Evolutionary conservation across 2,329 filamentous ascomycete genomes (phyloP), one percentile per base, ranked within the genome.

Genomic region (Aspergillus pseudoviridinutans): DNA sequence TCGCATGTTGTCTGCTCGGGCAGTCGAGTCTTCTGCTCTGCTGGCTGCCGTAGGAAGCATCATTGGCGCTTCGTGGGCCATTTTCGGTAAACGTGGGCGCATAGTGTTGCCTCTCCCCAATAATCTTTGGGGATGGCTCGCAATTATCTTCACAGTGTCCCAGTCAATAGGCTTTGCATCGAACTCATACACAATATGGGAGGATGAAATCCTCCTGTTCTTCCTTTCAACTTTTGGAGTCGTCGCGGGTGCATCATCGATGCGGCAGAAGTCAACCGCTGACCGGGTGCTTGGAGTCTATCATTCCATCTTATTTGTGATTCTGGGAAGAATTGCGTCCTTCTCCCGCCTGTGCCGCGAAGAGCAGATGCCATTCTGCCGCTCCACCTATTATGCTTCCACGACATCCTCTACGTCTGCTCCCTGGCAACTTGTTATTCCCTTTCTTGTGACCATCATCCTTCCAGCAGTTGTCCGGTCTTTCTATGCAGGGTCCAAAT

Each of bases 121-220:
- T n/a, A 89, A 85, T 0, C 77, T 92, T 54, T 99, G 93, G 92
- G 89, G 91, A n/a, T 93, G 90, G 87, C 79, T 96, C 58, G 87
- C 91, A 5, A 79, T 91, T 27, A 72, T 92, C 14, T 91, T 96
- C 64, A 92, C 92, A 0, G 73, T 92, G n/a, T 86, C 89, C 60
- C 91, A 96, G 69, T 95, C 92, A n/a, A 79, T 90, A 53, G 93
- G 94, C 7, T 99, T 97, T 72, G 93, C 93, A 0, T 94, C 94
- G 3, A 99, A 99, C 76, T 99, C 94, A 0, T 99, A 92, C 76
- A 97, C 93, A 0, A 96, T 99, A 64, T 99, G 94, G 92, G 94
- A 99, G 77, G 94, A 99, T 69, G 90, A 91, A 14, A 97, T 97
- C 56, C 82, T 96, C 4, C 81, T 96, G 3, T 96, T 96, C 78